Base-by-base conservation (phyloP, 2,329 filamentous ascomycete species). In the Fusarium nelsonii region DNA sequence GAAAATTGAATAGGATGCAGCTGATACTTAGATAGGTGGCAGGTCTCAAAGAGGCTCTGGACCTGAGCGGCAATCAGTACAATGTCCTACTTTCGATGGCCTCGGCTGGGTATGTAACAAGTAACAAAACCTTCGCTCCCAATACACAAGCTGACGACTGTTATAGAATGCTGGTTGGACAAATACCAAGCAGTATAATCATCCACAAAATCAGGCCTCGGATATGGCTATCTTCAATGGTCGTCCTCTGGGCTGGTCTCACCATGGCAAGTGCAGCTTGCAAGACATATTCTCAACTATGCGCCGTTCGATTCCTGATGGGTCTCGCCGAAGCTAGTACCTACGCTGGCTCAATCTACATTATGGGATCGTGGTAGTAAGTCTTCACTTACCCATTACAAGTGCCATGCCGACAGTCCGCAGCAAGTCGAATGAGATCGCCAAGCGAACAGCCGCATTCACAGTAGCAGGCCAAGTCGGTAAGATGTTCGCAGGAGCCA, bases 161-260 rank as follows among this genome's bases (percentile, higher is more conserved):
- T 37, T 3, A 1, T 0, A 74, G 75, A 3, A 80, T 81, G 66
- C 71, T 81, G 14, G 74, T 89, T 6, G 87, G 87, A 1, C 87
- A 90, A 68, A 79, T 89, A 33, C 87, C 87, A 0, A 84, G 82
- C 44, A 87, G 86, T 61, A 73, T 89, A 6, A 86, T 86, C 4
- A 81, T 91, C 7, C 85, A 90, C 72, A 87, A 89, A 66, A 74
- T 91, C 53, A 82, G 83, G 28, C 88, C 88, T 0, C 81, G 87
- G 8, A 80, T 85, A 65, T 90, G 87, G 79, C 87, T 88, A 68
- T 87, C 87, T 0, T 72, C 80, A 11, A 88, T 87, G 82, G 87
- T 89, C 79, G 58, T 88, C 14, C 65, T 85, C 45, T 91, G 89
- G 89, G 87, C 84, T 2, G 80, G 81, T 0, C 74, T 91, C 11